Conservation (phyloP, 2,329 filamentous ascomycete genomes). For the Penicillium sp. region DNA sequence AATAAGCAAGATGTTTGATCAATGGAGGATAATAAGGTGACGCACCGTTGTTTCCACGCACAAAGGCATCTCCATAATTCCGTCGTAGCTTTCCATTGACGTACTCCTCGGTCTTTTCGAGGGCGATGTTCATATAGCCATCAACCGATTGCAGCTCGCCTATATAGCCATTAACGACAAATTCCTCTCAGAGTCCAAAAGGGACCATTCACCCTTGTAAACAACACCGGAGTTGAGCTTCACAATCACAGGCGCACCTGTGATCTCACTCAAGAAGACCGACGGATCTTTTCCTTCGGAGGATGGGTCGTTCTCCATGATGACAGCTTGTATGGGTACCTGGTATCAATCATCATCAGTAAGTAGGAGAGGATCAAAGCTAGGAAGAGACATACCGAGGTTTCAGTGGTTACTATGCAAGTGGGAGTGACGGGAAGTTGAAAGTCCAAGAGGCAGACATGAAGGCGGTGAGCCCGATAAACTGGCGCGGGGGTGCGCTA, state of each 20-base stretch:
- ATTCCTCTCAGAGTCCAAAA: not conserved
- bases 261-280: slow-evolving; percentile 89
- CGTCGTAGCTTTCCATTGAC: slow-evolving; percentile 81
- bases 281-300: slow-evolving; percentile 87
- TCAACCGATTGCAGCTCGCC: slow-evolving; percentile 96
- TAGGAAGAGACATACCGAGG: not conserved
- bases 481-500: not conserved
- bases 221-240: slow-evolving; percentile 98
- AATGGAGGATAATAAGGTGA: not conserved
- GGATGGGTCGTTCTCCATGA: slow-evolving; percentile 74
- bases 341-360: not conserved
- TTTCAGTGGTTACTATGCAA: not conserved
- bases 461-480: slow-evolving; percentile 9
- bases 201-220: slow-evolving; percentile 74
- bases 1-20: not conserved
- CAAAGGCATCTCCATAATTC: slow-evolving; percentile 91
- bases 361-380: not conserved
- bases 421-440: slow-evolving; percentile 3
- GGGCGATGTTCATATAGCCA: slow-evolving; percentile 99
- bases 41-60: slow-evolving; percentile 91
- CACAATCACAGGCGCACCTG: slow-evolving; percentile 89
- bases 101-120: slow-evolving; percentile 92
- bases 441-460: slow-evolving; percentile 3
- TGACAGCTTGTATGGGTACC: not conserved
- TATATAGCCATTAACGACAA: slow-evolving; percentile 39